Conservation (phyloP, 208 protist species). For the Trypanosoma caninum region DNA sequence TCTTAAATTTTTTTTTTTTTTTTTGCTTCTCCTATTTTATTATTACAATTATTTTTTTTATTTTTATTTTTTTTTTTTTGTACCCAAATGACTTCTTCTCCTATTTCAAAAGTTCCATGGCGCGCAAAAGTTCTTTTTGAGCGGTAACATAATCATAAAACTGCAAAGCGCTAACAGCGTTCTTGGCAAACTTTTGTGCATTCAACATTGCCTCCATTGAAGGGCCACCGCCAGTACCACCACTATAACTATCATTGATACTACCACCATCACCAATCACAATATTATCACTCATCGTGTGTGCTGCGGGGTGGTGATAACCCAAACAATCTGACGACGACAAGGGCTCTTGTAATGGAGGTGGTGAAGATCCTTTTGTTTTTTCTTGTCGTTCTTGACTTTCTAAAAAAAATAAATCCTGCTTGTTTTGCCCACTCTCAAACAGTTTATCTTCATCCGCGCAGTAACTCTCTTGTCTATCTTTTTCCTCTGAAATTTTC, state of each 20-base stretch:
- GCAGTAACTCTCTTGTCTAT: background rate
- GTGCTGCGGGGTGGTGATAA: slow-evolving; percentile 4
- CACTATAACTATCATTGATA: slow-evolving; percentile 4
- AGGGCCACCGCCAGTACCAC: background rate
- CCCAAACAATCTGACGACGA: background rate
- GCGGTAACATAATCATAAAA: slow-evolving; percentile 74
- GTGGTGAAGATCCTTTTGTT: no score
- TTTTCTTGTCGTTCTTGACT: no score
- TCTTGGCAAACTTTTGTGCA: slow-evolving; percentile 67
- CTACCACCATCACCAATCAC: background rate
- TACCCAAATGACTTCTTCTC: slow-evolving; percentile 5
- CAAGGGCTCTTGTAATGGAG: background rate
- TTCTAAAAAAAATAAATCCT: no score
- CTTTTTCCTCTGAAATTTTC: background rate
- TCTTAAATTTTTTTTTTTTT: no score
- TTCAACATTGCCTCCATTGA: slow-evolving; percentile 73
- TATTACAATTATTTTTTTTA: no score
- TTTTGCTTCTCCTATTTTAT: no score
- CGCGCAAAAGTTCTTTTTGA: slow-evolving; percentile 39
- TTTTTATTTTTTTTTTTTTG: no score
- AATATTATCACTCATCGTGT: slow-evolving; percentile 8
- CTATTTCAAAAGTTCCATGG: slow-evolving; percentile 45
- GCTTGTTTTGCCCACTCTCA: background rate
- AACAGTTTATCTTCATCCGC: slow-evolving; percentile 1
- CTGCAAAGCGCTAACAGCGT: slow-evolving; percentile 74